Evolutionary conservation across 805 yeast genomes (phyloP).

Genomic region (Starmerella sp.): DNA sequence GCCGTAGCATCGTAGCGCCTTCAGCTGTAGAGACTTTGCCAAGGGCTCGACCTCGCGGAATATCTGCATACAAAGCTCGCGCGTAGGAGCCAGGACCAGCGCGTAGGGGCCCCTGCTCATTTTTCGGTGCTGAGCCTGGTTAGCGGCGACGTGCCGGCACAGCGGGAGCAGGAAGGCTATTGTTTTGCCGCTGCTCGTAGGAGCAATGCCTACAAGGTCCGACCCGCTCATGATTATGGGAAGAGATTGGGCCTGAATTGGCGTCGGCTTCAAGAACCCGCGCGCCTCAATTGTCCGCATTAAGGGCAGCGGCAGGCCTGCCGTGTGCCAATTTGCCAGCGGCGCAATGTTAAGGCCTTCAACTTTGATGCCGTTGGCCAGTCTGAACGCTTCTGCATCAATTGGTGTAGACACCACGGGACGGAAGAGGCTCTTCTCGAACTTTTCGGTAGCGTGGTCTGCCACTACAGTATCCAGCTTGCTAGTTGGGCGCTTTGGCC

Average conservation of each 20-base stretch:
- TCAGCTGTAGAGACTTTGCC: slow-evolving; percentile 38
- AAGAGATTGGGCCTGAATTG: slow-evolving; percentile 82
- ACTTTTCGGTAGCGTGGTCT: background rate
- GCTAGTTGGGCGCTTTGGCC: background rate
- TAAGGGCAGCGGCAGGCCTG: slow-evolving; percentile 59
- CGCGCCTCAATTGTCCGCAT: slow-evolving; percentile 43
- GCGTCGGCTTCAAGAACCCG: slow-evolving; percentile 55
- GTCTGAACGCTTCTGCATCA: slow-evolving; percentile 47
- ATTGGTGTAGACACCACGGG: slow-evolving; percentile 29
- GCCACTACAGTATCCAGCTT: slow-evolving; percentile 5
- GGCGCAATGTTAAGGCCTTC: slow-evolving; percentile 63
- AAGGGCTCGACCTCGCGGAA: slow-evolving; percentile 54
- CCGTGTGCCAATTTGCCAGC: slow-evolving; percentile 55
- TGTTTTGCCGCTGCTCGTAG: slow-evolving; percentile 95
- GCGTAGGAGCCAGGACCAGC: slow-evolving; percentile 74
- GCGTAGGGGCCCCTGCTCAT: slow-evolving; percentile 54
- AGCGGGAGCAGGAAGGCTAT: slow-evolving; percentile 77
- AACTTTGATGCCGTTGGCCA: slow-evolving; percentile 47
- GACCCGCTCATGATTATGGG: slow-evolving; percentile 85
- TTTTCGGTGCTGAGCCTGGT: slow-evolving; percentile 36
- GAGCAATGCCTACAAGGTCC: slow-evolving; percentile 88
- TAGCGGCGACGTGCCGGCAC: slow-evolving; percentile 72
- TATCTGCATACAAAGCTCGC: slow-evolving; percentile 84
- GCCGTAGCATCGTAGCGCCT: slow-evolving; percentile 72
- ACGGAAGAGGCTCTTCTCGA: slow-evolving; percentile 7